Evolutionary conservation across 2,329 filamentous ascomycete species (phyloP).

Genomic region (Ceratocystis smalleyi): DNA sequence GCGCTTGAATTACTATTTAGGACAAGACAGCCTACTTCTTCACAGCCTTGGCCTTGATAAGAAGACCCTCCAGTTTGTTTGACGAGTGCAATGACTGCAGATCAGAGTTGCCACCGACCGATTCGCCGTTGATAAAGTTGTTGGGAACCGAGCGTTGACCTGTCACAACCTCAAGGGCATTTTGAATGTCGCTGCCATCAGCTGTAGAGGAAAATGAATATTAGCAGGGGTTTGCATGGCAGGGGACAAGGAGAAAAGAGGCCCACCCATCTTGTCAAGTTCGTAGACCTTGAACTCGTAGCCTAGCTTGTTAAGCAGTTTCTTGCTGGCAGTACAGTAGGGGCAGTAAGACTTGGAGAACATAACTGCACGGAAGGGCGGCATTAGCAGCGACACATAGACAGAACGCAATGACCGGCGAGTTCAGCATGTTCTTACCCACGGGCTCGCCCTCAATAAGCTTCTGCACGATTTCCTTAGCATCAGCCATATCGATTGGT

Average conservation of each 20-base stretch:
- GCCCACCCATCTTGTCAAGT: conserved; percentile 63
- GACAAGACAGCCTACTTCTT: conserved; percentile 25
- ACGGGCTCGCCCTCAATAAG: conserved; percentile 56
- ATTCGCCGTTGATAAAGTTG: conserved; percentile 78
- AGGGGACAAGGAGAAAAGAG: not conserved
- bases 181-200: conserved; percentile 70
- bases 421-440: not conserved
- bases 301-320: conserved; percentile 49
- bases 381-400: not conserved
- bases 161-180: conserved; percentile 63
- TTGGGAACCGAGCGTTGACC: conserved; percentile 86
- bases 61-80: conserved; percentile 28
- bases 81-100: conserved; percentile 43
- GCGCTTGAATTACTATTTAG: conserved; percentile 12
- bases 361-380: conserved; percentile 42
- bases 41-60: conserved; percentile 30
- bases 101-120: conserved; percentile 94
- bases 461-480: conserved; percentile 65
- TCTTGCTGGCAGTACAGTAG: conserved; percentile 72
- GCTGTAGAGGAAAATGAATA: conserved; percentile 32
- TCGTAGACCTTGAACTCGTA: conserved; percentile 65
- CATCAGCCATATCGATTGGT: conserved; percentile 62
- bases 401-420: not conserved
- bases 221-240: not conserved
- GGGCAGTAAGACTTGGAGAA: conserved; percentile 97